Evolutionary conservation across 2,329 filamentous ascomycete genomes (phyloP).

Genomic region (Pseudopithomyces maydicus): DNA sequence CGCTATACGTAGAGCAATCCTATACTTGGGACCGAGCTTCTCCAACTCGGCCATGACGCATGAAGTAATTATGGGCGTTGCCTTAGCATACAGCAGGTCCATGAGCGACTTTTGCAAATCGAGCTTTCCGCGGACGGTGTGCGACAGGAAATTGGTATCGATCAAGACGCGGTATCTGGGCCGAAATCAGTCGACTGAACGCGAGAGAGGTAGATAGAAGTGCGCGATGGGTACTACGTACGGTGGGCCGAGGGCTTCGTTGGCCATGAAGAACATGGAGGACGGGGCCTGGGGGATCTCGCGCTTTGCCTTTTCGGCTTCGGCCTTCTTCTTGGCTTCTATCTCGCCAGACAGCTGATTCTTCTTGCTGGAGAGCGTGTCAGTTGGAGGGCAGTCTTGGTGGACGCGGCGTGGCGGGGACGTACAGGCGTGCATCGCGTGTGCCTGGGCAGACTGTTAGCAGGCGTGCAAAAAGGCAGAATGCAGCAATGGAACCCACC

Average conservation of each 20-base stretch:
- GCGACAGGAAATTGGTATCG: conserved; percentile 51
- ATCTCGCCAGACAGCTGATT: conserved; percentile 71
- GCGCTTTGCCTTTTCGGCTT: conserved; percentile 68
- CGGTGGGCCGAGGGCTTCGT: conserved; percentile 73
- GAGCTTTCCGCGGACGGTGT: conserved; percentile 89
- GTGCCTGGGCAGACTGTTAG: conserved; percentile 46
- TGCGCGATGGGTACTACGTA: neutral
- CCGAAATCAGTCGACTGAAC: too few relatives aligned
- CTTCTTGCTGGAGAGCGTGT: conserved; percentile 60
- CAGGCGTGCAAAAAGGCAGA: conserved; percentile 7
- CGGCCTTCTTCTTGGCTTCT: conserved; percentile 63
- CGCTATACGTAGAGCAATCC: conserved; percentile 83
- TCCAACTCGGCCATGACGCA: conserved; percentile 67
- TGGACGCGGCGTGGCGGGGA: conserved; percentile 15
- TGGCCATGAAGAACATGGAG: conserved; percentile 56
- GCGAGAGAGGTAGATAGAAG: too few relatives aligned
- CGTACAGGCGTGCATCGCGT: conserved; percentile 72
- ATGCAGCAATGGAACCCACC: conserved; percentile 46
- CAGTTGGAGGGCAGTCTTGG: conserved; percentile 8
- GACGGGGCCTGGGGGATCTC: conserved; percentile 83
- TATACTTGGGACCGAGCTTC: conserved; percentile 83
- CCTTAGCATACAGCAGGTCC: conserved; percentile 92
- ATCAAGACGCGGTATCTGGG: conserved; percentile 71
- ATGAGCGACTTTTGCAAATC: conserved; percentile 87
- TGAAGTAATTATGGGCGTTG: conserved; percentile 82